Conservation (phyloP, 768 basidiomycete species). For the Lentinula boryana region DNA sequence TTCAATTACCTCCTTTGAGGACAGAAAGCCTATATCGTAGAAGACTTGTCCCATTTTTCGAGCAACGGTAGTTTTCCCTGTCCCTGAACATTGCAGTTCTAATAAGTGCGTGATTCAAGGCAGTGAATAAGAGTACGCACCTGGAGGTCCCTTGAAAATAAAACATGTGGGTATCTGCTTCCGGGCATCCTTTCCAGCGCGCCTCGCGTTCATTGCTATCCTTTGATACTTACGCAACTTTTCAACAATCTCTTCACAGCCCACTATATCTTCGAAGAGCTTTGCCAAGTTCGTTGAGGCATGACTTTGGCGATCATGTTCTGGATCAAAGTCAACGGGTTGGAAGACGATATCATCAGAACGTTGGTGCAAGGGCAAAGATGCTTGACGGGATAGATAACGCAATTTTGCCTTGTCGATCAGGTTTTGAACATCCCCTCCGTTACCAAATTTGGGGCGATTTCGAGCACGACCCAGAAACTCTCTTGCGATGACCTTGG, state of each 20-base stretch:
- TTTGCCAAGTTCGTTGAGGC: constrained; percentile 46
- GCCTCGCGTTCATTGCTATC: constrained; percentile 37
- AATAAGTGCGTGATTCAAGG: background rate
- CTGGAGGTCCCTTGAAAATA: constrained; percentile 71
- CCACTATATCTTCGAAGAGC: constrained; percentile 59
- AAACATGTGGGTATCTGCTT: constrained; percentile 59
- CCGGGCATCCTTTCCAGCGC: constrained; percentile 34
- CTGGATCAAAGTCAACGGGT: constrained; percentile 58
- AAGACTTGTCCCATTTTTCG: constrained; percentile 48
- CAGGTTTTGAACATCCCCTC: constrained; percentile 59
- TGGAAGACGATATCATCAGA: constrained; percentile 41
- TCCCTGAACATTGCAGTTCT: constrained; percentile 23
- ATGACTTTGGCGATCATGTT: constrained; percentile 42
- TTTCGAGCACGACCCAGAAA: constrained; percentile 32
- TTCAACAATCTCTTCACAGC: constrained; percentile 46
- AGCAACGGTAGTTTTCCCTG: constrained; percentile 48
- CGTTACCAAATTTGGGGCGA: constrained; percentile 63
- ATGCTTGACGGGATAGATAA: constrained; percentile 34
- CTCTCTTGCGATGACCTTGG: constrained; percentile 54
- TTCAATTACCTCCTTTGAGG: constrained; percentile 48
- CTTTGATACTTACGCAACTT: constrained; percentile 47
- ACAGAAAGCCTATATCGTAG: constrained; percentile 46
- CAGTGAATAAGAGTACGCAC: constrained; percentile 22
- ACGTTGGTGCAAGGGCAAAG: constrained; percentile 15
- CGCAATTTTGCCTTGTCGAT: constrained; percentile 45